Base-by-base conservation (phyloP, 148 eudicot species). In the Cornus florida region DNA sequence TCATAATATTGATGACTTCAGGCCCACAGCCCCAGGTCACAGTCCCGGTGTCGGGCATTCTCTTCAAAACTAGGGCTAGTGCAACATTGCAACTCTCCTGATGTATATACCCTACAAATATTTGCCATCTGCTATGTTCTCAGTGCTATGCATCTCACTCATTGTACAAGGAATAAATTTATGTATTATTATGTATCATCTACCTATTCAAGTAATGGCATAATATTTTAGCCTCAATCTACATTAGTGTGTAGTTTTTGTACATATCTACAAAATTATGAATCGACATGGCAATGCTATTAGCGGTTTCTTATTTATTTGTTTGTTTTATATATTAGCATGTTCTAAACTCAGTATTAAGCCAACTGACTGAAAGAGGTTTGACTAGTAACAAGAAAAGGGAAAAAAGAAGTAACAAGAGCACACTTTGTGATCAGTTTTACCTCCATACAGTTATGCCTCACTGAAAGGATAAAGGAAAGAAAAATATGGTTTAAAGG, bases 1-100 rank as follows among this genome's bases (percentile, higher is more conserved):
- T 11, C 67, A 60, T 50, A 7, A 60, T 60, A 7, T 32, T 12
- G 87, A 82, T 67, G 81, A 50, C 82, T 86, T 83, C 77, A 83
- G 70, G 57, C 83, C 80, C 10, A 76, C 83, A 0, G 50, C 48
- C 22, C 83, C 77, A 7, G 83, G 83, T 10, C 83, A 80, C 50
- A 79, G 83, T 68, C 86, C 86, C 2, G 83, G 86, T 3, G 62
- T 77, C 19, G 83, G 86, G 38, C 83, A 80, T 75, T 78, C 84
- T 6, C 5, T 86, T 75, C 85, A 85, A 35, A 82, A 80, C 65
- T 86, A 83, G 76, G 71, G 71, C 33, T 41, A 67, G 71, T 23
- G 79, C 62, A 76, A 66, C 79, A 67, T 41, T 23, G 79, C 62
- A 76, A 66, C 79, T 24, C 32, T 67, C 32, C 11, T 32, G 39